These are phyloP conservation scores for Xylariomycetidae sp. DNA, from an alignment of 2,329 filamentous ascomycete genomes.

Conservation along the genomic window DNA sequence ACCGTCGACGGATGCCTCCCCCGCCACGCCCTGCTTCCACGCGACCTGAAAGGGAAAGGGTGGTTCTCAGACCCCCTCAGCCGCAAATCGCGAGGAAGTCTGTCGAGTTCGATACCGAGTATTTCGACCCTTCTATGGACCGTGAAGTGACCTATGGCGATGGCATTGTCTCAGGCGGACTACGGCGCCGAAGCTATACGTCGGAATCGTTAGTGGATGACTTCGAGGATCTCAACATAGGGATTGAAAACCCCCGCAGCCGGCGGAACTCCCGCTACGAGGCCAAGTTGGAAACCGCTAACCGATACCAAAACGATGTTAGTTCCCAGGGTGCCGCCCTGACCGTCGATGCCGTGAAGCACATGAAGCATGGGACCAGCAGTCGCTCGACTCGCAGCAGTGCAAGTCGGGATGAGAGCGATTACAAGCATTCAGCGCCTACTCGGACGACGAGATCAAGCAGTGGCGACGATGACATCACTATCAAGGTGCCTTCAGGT, in stretches of 20 bases:
- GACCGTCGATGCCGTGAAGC: conserved; percentile 52
- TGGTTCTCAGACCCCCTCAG: conserved; percentile 26
- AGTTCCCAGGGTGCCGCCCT: conserved; percentile 40
- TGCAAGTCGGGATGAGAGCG: conserved; percentile 59
- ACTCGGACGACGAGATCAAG: conserved; percentile 56
- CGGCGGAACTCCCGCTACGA: conserved; percentile 34
- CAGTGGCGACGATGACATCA: conserved; percentile 52
- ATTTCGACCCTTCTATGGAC: too few species aligned
- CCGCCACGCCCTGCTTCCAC: conserved; percentile 35
- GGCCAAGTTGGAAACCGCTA: conserved; percentile 39
- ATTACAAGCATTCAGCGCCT: conserved; percentile 57
- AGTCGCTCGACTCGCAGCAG: conserved; percentile 56
- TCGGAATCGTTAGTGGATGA: too few species aligned
- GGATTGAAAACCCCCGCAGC: conserved; percentile 21
- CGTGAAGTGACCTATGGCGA: too few species aligned
- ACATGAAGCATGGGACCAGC: conserved; percentile 43
- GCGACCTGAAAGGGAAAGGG: conserved; percentile 23
- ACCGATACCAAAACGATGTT: conserved; percentile 50
- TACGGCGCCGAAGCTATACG: conserved; percentile 19
- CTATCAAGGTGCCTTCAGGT: conserved; percentile 54
- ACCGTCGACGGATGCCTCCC: conserved; percentile 45
- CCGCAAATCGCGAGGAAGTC: conserved; percentile 22
- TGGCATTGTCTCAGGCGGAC: conserved; percentile 15
- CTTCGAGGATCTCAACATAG: conserved; percentile 2
- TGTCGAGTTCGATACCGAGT: conserved; percentile 23